Evolutionary conservation across 768 basidiomycete genomes (phyloP).

Genomic region (Mycena kentingensis): DNA sequence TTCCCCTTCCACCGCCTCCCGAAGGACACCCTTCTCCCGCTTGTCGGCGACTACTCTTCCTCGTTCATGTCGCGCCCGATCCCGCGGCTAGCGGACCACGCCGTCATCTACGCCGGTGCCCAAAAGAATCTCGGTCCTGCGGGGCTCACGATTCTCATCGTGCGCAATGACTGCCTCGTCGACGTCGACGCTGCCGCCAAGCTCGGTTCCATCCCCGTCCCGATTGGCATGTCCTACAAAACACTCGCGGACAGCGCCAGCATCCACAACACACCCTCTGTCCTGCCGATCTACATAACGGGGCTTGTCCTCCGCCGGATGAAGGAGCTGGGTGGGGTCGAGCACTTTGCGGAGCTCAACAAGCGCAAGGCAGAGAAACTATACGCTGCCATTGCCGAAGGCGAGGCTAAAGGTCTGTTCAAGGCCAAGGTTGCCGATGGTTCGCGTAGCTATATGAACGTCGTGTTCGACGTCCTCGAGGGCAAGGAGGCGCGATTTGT

Average conservation of each 20-base stretch:
- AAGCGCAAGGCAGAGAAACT: slow-evolving; percentile 73
- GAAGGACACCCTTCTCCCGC: slow-evolving; percentile 60
- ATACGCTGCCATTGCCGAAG: slow-evolving; percentile 71
- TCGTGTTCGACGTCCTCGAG: slow-evolving; percentile 78
- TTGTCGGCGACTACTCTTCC: slow-evolving; percentile 94
- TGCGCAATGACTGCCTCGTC: slow-evolving; percentile 92
- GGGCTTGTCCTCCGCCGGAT: slow-evolving; percentile 81
- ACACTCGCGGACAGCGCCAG: slow-evolving; percentile 72
- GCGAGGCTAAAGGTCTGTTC: slow-evolving; percentile 71
- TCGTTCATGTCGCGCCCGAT: slow-evolving; percentile 97
- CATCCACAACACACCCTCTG: slow-evolving; percentile 92
- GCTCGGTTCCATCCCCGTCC: slow-evolving; percentile 75
- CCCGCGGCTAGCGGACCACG: slow-evolving; percentile 83
- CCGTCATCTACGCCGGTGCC: slow-evolving; percentile 93
- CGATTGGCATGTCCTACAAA: slow-evolving; percentile 81
- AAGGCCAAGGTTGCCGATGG: slow-evolving; percentile 70
- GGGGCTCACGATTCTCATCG: slow-evolving; percentile 90
- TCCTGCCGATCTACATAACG: slow-evolving; percentile 87
- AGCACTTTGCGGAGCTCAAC: slow-evolving; percentile 67
- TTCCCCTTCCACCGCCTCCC: slow-evolving; percentile 85
- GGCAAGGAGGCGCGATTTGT: slow-evolving; percentile 82
- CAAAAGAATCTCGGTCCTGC: slow-evolving; percentile 98
- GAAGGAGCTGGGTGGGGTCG: slow-evolving; percentile 62
- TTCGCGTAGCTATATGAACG: slow-evolving; percentile 93
- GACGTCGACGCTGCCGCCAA: slow-evolving; percentile 79